Evolutionary conservation across 768 basidiomycete species (phyloP).

Genomic region (Collybiopsis confluens): DNA sequence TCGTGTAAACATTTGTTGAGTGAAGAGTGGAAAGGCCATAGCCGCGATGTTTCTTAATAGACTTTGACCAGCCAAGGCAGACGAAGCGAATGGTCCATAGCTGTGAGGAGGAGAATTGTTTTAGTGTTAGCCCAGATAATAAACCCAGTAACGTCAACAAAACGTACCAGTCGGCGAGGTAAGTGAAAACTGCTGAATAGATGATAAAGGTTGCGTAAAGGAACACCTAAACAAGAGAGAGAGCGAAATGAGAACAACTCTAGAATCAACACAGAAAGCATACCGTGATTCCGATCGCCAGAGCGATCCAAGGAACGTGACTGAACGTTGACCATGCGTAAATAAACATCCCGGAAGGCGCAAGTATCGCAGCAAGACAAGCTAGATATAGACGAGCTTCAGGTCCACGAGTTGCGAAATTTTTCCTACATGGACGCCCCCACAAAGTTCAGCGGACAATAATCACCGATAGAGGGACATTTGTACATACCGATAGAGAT

Average conservation of each 20-base stretch:
- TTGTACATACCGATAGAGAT: slow-evolving; percentile 40
- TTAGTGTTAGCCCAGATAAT: no score
- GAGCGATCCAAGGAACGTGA: slow-evolving; percentile 56
- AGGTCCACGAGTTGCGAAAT: slow-evolving; percentile 31
- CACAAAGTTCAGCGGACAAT: no score
- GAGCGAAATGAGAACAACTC: not conserved
- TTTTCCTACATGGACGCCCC: slow-evolving; percentile 21
- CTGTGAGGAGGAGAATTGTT: slow-evolving; percentile 16
- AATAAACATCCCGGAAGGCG: slow-evolving; percentile 64
- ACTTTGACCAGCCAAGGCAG: slow-evolving; percentile 65
- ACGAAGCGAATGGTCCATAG: slow-evolving; percentile 62
- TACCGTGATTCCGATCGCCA: slow-evolving; percentile 48
- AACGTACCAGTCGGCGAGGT: slow-evolving; percentile 63
- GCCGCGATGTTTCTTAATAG: slow-evolving; percentile 50
- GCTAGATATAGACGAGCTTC: slow-evolving; percentile 62
- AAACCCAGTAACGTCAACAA: no score
- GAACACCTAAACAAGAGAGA: slow-evolving; percentile 32
- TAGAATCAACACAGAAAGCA: slow-evolving; percentile 10
- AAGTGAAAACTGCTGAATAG: slow-evolving; percentile 56
- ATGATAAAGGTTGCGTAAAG: slow-evolving; percentile 49
- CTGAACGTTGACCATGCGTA: slow-evolving; percentile 66
- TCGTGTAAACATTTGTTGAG: slow-evolving; percentile 49
- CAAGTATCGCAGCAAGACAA: slow-evolving; percentile 48
- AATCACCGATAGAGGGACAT: not conserved
- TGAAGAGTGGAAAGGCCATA: slow-evolving; percentile 60